Percentiles rank a stretch among this genome's conserved stretches.
phyloP scores from a whole-genome alignment of 805 yeast species.

The Nakazawaea populi region DNA sequence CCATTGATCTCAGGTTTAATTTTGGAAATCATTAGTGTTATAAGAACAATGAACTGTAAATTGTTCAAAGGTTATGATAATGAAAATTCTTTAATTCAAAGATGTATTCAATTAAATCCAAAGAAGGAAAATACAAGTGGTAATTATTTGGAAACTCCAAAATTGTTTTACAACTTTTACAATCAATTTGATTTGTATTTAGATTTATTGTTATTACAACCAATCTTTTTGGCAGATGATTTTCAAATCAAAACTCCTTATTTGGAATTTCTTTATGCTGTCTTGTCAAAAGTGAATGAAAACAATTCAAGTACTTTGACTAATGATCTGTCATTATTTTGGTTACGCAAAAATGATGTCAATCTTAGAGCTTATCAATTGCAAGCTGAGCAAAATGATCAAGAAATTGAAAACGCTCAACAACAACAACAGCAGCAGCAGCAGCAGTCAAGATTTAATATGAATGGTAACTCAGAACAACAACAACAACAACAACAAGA shows the following conservation, averaged over 20 bases:
- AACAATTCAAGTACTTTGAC: constrained; percentile 36
- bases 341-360: constrained; percentile 23
- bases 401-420: constrained; percentile 17
- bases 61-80: constrained; percentile 65
- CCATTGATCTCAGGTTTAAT: constrained; percentile 80
- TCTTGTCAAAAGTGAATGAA: constrained; percentile 56
- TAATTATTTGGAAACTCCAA: constrained; percentile 43
- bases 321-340: constrained; percentile 23
- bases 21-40: constrained; percentile 65
- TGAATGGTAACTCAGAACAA: not conserved
- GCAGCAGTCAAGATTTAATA: not conserved
- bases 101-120: constrained; percentile 46
- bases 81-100: constrained; percentile 50
- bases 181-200: constrained; percentile 53
- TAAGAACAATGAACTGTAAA: constrained; percentile 73
- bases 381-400: constrained; percentile 19
- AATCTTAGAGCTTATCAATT: constrained; percentile 21
- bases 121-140: constrained; percentile 15
- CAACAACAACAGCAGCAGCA: constrained; percentile 20
- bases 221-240: constrained; percentile 88
- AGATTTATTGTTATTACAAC: constrained; percentile 77
- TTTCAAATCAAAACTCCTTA: constrained; percentile 83
- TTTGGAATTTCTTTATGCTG: constrained; percentile 79
- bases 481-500: not conserved
- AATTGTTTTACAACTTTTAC: constrained; percentile 61